Base-by-base conservation (phyloP, 2,329 filamentous ascomycete species). In the Pseudopyrenochaeta lycopersici region DNA sequence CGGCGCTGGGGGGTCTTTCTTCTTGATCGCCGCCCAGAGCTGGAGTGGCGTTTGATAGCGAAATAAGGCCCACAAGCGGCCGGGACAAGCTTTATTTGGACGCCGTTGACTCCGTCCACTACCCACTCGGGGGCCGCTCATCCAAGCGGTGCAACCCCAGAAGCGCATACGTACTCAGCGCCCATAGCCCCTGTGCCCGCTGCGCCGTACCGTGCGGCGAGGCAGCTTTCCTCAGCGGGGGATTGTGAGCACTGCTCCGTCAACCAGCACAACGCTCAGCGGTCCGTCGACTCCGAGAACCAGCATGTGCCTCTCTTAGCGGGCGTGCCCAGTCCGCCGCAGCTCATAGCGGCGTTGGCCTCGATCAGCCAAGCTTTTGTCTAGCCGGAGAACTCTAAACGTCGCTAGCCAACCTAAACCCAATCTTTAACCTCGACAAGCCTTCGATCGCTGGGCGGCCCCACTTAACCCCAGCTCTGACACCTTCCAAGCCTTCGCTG, bases 1-100 rank as follows among this genome's bases (percentile, higher is more conserved):
- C 54, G 66, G 69, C 66, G 63, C 65, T 64, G 62, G 55, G 23
- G 23, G 55, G 60, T 64, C 61, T 59, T 59, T 55, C 56, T 47
- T 63, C 52, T 51, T 70, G 72, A 74, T 74, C 70, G 67, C 58
- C 68, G 68, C 70, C 69, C 55, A 73, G 66, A 58, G 64, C 63
- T 71, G 68, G 66, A 62, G 68, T 72, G 70, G 71, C 70, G 69
- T 64, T 61, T 64, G 66, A 72, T 66, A 69, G 68, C 59, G 64
- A 68, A 68, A 70, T 67, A 72, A 70, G 66, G 66, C 68, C 69
- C 58, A 63, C 66, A 64, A 64, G 62, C 63, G 60, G 68, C 65
- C 66, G 64, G 55, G 64, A 65, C 70, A 73, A 75, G 72, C 71
- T 75, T 74, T 75, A 64, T 68, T 68, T 66, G 67, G 68, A 71